phyloP scores from a whole-genome alignment of 1,139 yeast genomes.

The Debaryomycetaceae sp. region DNA sequence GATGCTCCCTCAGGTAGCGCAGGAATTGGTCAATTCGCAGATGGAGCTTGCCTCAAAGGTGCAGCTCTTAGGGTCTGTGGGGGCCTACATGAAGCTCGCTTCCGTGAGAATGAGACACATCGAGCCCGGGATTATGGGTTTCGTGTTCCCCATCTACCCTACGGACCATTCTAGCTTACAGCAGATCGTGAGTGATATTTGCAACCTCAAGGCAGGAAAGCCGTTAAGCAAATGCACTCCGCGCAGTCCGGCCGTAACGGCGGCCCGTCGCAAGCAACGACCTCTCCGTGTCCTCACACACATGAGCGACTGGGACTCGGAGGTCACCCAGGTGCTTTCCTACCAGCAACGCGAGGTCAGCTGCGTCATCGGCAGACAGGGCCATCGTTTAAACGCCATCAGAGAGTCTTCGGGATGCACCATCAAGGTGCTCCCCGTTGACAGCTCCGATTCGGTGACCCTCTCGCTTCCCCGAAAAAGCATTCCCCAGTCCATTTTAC shows the following conservation, averaged over 20 bases:
- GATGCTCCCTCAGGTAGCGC: neutral
- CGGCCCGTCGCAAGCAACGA: neutral
- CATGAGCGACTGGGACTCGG: neutral
- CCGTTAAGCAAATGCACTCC: neutral
- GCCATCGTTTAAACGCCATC: slow-evolving; percentile 20
- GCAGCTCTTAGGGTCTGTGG: neutral
- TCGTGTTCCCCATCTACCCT: neutral
- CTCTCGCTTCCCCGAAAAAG: slow-evolving; percentile 9
- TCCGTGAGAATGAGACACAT: neutral
- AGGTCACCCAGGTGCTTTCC: neutral
- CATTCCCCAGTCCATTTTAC: slow-evolving; percentile 10
- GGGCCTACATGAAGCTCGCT: neutral
- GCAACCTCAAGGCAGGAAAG: neutral
- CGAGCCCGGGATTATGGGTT: neutral
- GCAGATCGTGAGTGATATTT: neutral
- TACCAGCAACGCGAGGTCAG: slow-evolving; percentile 21
- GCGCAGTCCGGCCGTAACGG: neutral
- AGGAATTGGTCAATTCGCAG: neutral
- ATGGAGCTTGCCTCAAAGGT: neutral
- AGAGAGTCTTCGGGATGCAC: slow-evolving; percentile 25
- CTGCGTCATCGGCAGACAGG: slow-evolving; percentile 27
- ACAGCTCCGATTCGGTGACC: slow-evolving; percentile 7
- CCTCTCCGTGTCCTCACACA: neutral
- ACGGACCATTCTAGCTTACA: neutral
- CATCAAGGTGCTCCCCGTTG: slow-evolving; percentile 20